Evolutionary conservation across 345 rosid species (phyloP), one percentile per base, ranked within the genome.

Genomic region (Eutrema yunnanense): DNA sequence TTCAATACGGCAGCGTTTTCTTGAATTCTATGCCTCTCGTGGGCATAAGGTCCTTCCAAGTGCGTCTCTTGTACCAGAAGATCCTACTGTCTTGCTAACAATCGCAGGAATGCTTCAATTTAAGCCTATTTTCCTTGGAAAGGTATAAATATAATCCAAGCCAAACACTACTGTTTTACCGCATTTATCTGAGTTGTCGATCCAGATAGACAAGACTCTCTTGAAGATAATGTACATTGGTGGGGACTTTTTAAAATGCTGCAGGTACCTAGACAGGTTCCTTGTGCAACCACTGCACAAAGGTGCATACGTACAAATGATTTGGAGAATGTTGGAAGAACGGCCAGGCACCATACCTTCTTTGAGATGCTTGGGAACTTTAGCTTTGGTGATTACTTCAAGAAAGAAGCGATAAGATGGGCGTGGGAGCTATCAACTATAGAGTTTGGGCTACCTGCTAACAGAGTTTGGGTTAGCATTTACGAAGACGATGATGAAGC

Each of bases 91-190:
- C 75, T 82, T 94, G 62, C 78, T 94, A 72, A 94, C 96, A 16
- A 94, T 94, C 41, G 98, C 98, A 30, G 98, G 98, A 73, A 94
- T 94, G 98, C 95, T 94, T 82, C 98, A 90, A 68, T 94, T 94
- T 72, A 94, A 94, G 82, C 98, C 96, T 50, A 75, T 94, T 73
- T 94, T 91, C 68, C 98, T 94, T 30, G 98, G 98, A 63, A 86
- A 86, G 96, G 98, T 75, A 61, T 6, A 1, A 27, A 2, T 76
- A 82, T n/a, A 30, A 34, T 48, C 13, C 41, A 27, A 40, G 44
- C 27, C 19, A 38, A 14, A 26, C 54, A 65, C 2, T 53, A 5
- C 6, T 46, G 10, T 22, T 58, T 33, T 4, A 13, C 12, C 1
- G 5, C 57, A 34, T 44, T 44, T 59, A 1, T 19, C 19, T 19